Evolutionary conservation across 2,329 filamentous ascomycete species (phyloP).

Genomic region (Pseudogymnoascus sp.): DNA sequence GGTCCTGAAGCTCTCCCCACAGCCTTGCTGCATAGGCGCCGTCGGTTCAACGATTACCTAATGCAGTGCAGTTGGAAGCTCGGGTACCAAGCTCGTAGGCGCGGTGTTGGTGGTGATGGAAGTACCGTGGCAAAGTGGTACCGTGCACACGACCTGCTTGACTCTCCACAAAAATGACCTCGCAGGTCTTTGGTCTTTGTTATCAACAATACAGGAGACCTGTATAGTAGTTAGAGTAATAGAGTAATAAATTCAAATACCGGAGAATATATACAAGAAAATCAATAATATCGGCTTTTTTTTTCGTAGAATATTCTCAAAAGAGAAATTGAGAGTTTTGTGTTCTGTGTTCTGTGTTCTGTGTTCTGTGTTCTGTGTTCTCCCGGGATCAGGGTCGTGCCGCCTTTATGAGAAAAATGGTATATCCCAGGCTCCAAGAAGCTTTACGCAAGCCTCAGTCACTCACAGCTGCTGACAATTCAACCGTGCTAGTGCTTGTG

Average conservation of each 20-base stretch:
- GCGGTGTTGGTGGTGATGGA: not conserved
- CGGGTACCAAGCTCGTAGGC: not conserved
- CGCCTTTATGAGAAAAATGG: not conserved
- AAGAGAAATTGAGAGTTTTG: not conserved
- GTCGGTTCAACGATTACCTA: conserved; percentile 1
- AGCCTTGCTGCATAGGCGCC: conserved; percentile 1
- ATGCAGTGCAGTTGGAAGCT: not conserved
- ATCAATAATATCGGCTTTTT: not conserved
- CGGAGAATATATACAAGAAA: not conserved
- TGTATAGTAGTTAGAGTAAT: not conserved
- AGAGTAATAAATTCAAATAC: not conserved
- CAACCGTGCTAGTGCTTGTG: not conserved
- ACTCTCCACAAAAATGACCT: conserved; percentile 8
- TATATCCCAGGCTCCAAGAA: not conserved
- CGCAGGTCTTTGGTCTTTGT: not conserved
- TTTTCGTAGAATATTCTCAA: not conserved
- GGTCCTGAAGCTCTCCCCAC: conserved; percentile 1
- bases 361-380: not conserved
- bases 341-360: not conserved
- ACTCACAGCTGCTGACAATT: not conserved
- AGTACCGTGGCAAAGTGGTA: conserved; percentile 3
- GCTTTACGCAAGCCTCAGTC: conserved; percentile 3
- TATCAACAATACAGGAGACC: not conserved
- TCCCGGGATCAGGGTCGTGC: not conserved
- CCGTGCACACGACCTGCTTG: not conserved